Conservation (phyloP, 108 stramenopile species). For the Cafeteria roenbergensis region DNA sequence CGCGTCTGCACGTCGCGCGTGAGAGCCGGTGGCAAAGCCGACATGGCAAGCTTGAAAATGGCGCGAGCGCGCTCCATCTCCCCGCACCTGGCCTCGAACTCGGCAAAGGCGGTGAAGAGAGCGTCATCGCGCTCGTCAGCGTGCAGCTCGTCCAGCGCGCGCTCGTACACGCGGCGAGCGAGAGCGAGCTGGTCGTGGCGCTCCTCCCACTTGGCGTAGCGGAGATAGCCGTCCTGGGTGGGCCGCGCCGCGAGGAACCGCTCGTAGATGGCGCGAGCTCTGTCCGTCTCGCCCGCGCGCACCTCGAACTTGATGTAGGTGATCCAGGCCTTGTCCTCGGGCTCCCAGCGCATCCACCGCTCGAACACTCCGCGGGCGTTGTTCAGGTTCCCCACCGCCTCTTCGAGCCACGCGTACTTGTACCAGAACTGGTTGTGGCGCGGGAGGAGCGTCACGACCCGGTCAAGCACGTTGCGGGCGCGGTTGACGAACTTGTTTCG, state of each 20-base stretch:
- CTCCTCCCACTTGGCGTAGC: conserved; percentile 97
- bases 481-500: conserved; percentile 90
- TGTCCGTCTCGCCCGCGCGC: conserved; percentile 52
- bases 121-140: conserved; percentile 71
- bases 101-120: conserved; percentile 72
- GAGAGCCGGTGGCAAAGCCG: conserved; percentile 53
- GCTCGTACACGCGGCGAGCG: conserved; percentile 81
- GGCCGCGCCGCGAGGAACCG: conserved; percentile 85
- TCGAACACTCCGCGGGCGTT: conserved; percentile 87
- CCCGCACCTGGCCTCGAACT: conserved; percentile 68
- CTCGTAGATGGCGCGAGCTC: conserved; percentile 34
- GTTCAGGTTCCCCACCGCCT: conserved; percentile 79
- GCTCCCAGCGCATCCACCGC: conserved; percentile 98
- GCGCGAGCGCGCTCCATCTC: conserved; percentile 90
- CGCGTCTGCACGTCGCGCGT: conserved; percentile 31
- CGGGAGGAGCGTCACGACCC: conserved; percentile 79
- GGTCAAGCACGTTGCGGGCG: conserved; percentile 90
- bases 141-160: conserved; percentile 73
- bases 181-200: conserved; percentile 71
- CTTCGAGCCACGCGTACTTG: conserved; percentile 97
- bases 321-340: conserved; percentile 88
- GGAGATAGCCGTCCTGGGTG: conserved; percentile 62
- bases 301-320: conserved; percentile 86
- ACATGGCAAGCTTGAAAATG: conserved; percentile 85
- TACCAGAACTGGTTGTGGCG: conserved; percentile 93